Conservation (phyloP, 2,329 filamentous ascomycete genomes). For the Cladorrhinum sp. region DNA sequence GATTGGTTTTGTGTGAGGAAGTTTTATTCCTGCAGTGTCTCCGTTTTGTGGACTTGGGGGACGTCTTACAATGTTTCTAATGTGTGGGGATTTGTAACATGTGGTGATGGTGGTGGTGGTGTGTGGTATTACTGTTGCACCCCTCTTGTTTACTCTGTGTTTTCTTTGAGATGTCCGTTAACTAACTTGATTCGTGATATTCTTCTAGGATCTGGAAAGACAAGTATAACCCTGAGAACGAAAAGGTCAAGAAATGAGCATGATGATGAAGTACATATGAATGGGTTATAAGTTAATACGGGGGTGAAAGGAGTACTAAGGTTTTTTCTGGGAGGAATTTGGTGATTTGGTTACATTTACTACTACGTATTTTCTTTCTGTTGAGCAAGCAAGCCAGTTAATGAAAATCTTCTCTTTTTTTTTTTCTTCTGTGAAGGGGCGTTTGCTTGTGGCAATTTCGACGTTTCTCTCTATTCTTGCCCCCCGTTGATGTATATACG, state of each 20-base stretch:
- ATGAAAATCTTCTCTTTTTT: too few relatives aligned
- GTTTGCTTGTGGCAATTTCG: conserved; percentile 4
- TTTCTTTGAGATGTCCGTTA: neutral
- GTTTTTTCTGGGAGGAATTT: too few relatives aligned
- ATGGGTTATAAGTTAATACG: neutral
- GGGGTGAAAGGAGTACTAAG: too few relatives aligned
- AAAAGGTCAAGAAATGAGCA: conserved; percentile 38
- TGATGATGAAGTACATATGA: neutral
- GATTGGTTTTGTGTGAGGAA: neutral
- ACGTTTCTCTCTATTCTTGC: neutral
- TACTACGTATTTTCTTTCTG: too few relatives aligned
- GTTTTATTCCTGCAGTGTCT: neutral
- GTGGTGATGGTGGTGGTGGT: neutral
- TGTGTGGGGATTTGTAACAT: too few relatives aligned
- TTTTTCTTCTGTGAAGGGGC: too few relatives aligned
- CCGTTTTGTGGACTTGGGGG: conserved; percentile 1
- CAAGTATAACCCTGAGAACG: conserved; percentile 67
- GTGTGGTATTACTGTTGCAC: neutral
- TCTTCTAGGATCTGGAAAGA: conserved; percentile 90
- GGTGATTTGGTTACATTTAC: too few relatives aligned
- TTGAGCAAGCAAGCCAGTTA: too few relatives aligned
- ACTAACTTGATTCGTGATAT: neutral
- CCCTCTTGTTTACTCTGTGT: neutral
- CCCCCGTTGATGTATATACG: neutral
- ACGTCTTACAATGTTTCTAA: too few relatives aligned